Evolutionary conservation across 768 basidiomycete genomes (phyloP), one percentile per base, ranked within the genome.

Genomic region (Pulveroboletus ravenelii): DNA sequence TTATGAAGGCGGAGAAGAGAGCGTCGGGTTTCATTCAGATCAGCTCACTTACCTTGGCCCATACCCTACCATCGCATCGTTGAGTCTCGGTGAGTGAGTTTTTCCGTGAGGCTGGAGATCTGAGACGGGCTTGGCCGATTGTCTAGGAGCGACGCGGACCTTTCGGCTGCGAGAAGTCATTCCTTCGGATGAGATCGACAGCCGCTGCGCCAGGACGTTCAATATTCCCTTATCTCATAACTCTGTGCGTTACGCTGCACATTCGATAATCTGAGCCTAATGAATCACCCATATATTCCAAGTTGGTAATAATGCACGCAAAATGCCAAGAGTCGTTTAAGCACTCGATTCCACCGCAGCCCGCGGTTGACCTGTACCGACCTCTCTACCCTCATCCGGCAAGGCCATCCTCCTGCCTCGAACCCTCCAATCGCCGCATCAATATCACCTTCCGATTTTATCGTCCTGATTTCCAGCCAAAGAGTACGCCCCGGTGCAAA

Each of bases 251-350:
- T 25, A 49, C 27, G 41, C 36, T 47, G 3, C 51, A 52, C 32
- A 36, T 52, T 48, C 40, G 40, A 37, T 29, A 13, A 23, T 27
- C 34, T 25, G 6, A 34, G 14, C 27, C 6, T 43, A 31, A 40
- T 47, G 37, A 29, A 43, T 6, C 6, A 8, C 6, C 14, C 2
- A 42, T 51, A 34, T 36, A 44, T 53, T 37, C 50, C 23, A 50
- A 91, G 88, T 72, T 92, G 32, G 77, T 77, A n/a, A 89, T 92
- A 50, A 92, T 92, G 89, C 90, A 92, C 57, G 87, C 89, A 2
- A 80, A 82, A 14, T 85, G 84, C 51, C 89, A 92, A 72, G 89
- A 92, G 62, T 74, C 72, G 36, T 92, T 86, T 70, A 92, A 92
- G 59, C 88, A 91, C 56, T 77, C 81, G 5, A 77, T 91, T 15